Conservation (phyloP, 2,329 filamentous ascomycete species). For the Fusarium keratoplasticum region DNA sequence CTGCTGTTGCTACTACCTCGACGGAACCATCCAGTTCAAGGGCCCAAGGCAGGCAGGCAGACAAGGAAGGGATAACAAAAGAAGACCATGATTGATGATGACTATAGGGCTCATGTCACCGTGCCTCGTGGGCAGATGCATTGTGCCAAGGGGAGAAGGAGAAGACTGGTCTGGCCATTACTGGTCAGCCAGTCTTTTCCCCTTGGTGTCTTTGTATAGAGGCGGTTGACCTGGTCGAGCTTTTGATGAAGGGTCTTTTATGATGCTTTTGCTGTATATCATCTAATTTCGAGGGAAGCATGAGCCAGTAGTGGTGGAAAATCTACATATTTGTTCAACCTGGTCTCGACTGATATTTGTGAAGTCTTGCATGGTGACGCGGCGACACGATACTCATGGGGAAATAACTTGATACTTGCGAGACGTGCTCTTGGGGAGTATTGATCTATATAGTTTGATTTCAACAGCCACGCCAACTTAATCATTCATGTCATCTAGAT, state of each 20-base stretch:
- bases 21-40: not conserved
- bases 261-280: constrained; percentile 44
- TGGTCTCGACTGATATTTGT: not conserved
- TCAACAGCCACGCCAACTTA: not conserved
- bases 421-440: not conserved
- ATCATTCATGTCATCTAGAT: not conserved
- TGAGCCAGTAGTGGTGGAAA: constrained; percentile 38
- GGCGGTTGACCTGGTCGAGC: constrained; percentile 29
- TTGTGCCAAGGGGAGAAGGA: constrained; percentile 22
- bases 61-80: constrained; percentile 22
- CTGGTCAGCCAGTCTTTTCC: not conserved
- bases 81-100: constrained; percentile 37
- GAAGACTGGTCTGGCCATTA: constrained; percentile 8
- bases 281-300: constrained; percentile 44
- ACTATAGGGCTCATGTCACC: constrained; percentile 20
- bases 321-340: constrained; percentile 40
- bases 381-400: not conserved
- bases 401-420: not conserved
- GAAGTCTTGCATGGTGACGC: not conserved
- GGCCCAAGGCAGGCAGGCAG: constrained; percentile 5
- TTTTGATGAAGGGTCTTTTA: constrained; percentile 33
- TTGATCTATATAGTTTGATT: not conserved
- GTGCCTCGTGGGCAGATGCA: constrained; percentile 20
- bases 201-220: constrained; percentile 27
- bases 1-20: constrained; percentile 19